Conservation (phyloP, 2,329 filamentous ascomycete species). For the Atkinsonella texensis region DNA sequence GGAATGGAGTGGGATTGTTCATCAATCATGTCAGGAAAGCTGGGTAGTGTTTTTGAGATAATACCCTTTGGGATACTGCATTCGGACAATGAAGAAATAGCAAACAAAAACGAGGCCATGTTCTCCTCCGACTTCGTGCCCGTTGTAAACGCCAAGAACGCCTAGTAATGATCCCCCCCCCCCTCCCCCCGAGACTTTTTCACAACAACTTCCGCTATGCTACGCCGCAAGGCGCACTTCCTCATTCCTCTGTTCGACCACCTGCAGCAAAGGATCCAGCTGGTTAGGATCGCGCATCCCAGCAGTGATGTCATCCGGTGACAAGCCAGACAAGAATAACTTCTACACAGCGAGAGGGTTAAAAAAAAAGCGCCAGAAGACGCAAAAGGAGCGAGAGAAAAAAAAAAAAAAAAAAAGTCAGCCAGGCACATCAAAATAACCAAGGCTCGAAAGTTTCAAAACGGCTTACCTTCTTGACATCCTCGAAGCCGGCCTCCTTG, state of each 20-base stretch:
- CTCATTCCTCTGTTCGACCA: slow-evolving; percentile 59
- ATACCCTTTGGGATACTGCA: no score
- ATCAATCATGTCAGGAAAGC: no score
- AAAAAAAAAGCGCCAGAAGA: no score
- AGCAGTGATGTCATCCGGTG: slow-evolving; percentile 62
- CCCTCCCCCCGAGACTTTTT: neutral
- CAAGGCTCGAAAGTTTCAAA: neutral
- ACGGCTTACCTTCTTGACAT: slow-evolving; percentile 56
- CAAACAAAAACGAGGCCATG: neutral
- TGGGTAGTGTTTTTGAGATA: no score
- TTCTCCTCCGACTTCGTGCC: neutral
- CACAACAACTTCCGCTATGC: neutral
- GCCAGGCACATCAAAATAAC: slow-evolving; percentile 4
- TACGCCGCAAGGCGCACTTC: slow-evolving; percentile 13
- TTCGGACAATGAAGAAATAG: no score
- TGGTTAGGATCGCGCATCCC: slow-evolving; percentile 71
- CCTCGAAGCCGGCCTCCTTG: slow-evolving; percentile 71
- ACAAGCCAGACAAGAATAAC: slow-evolving; percentile 34
- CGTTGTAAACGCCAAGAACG: neutral
- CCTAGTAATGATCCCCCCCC: neutral
- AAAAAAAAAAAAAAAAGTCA: neutral
- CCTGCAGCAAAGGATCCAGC: slow-evolving; percentile 54
- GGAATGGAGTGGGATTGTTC: no score
- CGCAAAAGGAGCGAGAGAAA: no score
- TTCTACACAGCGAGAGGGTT: slow-evolving; percentile 21